These are phyloP conservation scores for Medicago lupulina DNA, from an alignment of 306 rosid species.

Conservation along the genomic window DNA sequence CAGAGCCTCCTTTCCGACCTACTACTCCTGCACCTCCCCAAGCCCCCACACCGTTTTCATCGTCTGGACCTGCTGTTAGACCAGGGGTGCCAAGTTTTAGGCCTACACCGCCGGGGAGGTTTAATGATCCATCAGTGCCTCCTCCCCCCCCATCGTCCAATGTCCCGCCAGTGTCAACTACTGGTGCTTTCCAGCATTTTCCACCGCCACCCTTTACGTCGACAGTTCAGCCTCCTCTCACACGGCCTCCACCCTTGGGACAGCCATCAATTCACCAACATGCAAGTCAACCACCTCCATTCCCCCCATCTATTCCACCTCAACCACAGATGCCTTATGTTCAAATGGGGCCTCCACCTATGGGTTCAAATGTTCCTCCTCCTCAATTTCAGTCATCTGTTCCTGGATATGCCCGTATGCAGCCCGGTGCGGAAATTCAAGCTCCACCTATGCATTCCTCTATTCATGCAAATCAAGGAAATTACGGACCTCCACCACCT, in stretches of 20 bases:
- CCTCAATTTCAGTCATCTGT: conserved; percentile 62
- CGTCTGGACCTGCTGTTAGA: conserved; percentile 56
- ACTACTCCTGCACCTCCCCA: conserved; percentile 61
- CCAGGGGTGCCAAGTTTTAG: conserved; percentile 66
- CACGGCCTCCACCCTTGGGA: conserved; percentile 56
- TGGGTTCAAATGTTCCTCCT: conserved; percentile 55
- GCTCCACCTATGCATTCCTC: conserved; percentile 64
- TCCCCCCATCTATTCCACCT: conserved; percentile 53
- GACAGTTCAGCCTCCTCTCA: conserved; percentile 50
- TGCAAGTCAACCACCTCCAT: conserved; percentile 54
- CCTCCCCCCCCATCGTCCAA: conserved; percentile 61
- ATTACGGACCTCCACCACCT: conserved; percentile 54
- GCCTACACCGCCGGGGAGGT: conserved; percentile 66
- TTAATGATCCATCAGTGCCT: conserved; percentile 83
- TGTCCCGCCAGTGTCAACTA: conserved; percentile 45
- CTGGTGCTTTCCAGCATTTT: conserved; percentile 63
- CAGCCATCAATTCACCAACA: conserved; percentile 58
- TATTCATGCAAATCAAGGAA: conserved; percentile 63
- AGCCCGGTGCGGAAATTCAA: conserved; percentile 61
- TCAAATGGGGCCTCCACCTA: conserved; percentile 70
- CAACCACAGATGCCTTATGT: conserved; percentile 63
- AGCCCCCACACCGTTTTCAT: conserved; percentile 52
- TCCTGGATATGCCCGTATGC: conserved; percentile 73
- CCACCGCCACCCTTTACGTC: conserved; percentile 65
- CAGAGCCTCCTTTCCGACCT: conserved; percentile 64